Percentiles rank a stretch among this genome's conserved stretches.
phyloP scores from a whole-genome alignment of 1,139 yeast species.

The Wickerhamomyces sp. region DNA sequence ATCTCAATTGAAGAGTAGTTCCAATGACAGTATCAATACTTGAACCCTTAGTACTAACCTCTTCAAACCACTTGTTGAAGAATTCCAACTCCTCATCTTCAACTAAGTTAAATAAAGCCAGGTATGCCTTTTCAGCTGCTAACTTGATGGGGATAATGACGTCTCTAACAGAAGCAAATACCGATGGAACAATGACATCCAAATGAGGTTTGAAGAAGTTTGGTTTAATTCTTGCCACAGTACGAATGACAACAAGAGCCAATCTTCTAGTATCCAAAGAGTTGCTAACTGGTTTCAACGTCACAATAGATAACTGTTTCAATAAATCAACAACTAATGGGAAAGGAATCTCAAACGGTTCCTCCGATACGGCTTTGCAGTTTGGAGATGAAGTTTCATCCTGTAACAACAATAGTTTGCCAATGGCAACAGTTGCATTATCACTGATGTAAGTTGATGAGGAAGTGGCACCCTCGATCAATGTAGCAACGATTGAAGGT shows the following conservation, averaged over 20 bases:
- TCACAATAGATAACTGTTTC: slow-evolving; percentile 44
- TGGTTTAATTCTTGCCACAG: slow-evolving; percentile 61
- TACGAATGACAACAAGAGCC: slow-evolving; percentile 70
- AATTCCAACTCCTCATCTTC: slow-evolving; percentile 56
- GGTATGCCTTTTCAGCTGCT: slow-evolving; percentile 90
- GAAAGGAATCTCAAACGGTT: slow-evolving; percentile 34
- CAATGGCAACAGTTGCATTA: slow-evolving; percentile 77
- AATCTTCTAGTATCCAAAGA: slow-evolving; percentile 81
- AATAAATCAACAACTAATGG: slow-evolving; percentile 37
- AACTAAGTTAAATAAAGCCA: slow-evolving; percentile 66
- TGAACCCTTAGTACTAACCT: slow-evolving; percentile 18
- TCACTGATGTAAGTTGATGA: slow-evolving; percentile 59
- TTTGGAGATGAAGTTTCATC: slow-evolving; percentile 40
- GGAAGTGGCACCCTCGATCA: slow-evolving; percentile 43
- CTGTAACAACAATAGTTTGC: slow-evolving; percentile 62
- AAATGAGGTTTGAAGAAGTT: slow-evolving; percentile 47
- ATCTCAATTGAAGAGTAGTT: slow-evolving; percentile 55
- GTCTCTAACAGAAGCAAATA: slow-evolving; percentile 82
- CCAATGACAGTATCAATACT: slow-evolving; percentile 40
- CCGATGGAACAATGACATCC: slow-evolving; percentile 61
- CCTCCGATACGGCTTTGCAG: slow-evolving; percentile 22
- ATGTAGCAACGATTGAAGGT: slow-evolving; percentile 43
- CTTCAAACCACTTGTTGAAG: slow-evolving; percentile 56
- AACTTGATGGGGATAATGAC: slow-evolving; percentile 82
- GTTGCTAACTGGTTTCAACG: slow-evolving; percentile 49